A percentile compares a stretch with the other conserved stretches of the same genome.
These are phyloP conservation scores for Pisolithus thermaeus DNA, from an alignment of 1,284 basidiomycete genomes.

Conservation along the genomic window DNA sequence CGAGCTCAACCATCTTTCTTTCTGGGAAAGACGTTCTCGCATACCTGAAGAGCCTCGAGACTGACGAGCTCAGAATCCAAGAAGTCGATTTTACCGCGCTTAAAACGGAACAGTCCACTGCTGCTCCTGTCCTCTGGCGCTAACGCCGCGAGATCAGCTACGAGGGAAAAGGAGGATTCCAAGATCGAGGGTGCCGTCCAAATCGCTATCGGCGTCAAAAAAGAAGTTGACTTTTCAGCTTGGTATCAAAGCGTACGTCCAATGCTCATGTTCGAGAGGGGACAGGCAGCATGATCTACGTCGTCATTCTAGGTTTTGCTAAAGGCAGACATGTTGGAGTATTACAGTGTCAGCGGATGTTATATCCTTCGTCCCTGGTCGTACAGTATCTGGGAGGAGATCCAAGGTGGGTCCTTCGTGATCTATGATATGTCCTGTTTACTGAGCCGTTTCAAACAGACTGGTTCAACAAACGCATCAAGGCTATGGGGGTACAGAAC, in stretches of 20 bases:
- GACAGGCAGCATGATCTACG: conserved; percentile 4
- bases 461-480: conserved; percentile 92
- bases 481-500: conserved; percentile 93
- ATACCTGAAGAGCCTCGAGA: conserved; percentile 70
- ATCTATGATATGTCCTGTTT: conserved; percentile 37
- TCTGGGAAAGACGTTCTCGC: conserved; percentile 69
- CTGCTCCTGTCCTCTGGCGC: conserved; percentile 12
- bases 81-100: conserved; percentile 72
- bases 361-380: conserved; percentile 99
- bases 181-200: conserved; percentile 86
- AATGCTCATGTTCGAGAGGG: neutral
- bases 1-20: conserved; percentile 69
- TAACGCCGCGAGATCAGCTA: conserved; percentile 32
- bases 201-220: conserved; percentile 91
- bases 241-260: conserved; percentile 88
- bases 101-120: conserved; percentile 41
- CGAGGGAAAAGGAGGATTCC: conserved; percentile 66
- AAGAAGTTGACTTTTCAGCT: conserved; percentile 88
- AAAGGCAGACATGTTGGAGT: conserved; percentile 99
- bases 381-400: conserved; percentile 94
- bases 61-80: conserved; percentile 54
- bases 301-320: conserved; percentile 68
- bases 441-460: conserved; percentile 35
- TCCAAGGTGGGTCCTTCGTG: conserved; percentile 62
- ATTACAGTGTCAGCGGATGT: conserved; percentile 98